These are phyloP conservation scores for Inosperma sp. DNA, from an alignment of 768 basidiomycete species.

Conservation along the genomic window DNA sequence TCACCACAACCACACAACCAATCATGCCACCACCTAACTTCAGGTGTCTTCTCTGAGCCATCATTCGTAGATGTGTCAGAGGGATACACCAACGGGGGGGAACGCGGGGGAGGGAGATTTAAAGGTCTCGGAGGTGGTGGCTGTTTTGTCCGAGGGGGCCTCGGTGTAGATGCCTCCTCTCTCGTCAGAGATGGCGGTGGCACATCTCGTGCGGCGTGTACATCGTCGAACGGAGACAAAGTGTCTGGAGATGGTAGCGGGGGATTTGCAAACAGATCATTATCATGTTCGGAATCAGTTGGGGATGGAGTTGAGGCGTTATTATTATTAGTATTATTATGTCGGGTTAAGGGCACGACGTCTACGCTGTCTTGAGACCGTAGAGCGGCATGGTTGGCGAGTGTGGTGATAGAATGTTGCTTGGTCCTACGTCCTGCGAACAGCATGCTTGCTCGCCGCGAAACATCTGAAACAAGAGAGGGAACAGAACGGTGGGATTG, in stretches of 20 bases:
- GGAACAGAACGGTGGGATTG: constrained; percentile 24
- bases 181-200: background rate
- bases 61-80: constrained; percentile 22
- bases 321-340: constrained; percentile 33
- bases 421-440: constrained; percentile 43
- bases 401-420: constrained; percentile 28
- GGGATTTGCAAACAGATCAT: constrained; percentile 50
- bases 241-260: constrained; percentile 18
- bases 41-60: constrained; percentile 10
- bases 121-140: constrained; percentile 50
- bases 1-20: constrained; percentile 81
- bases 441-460: constrained; percentile 54
- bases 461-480: constrained; percentile 55
- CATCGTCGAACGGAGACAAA: constrained; percentile 49
- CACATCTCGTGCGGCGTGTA: constrained; percentile 16
- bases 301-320: constrained; percentile 38
- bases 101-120: constrained; percentile 57
- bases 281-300: constrained; percentile 27
- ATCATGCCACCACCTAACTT: constrained; percentile 74
- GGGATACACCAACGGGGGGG: constrained; percentile 35
- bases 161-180: constrained; percentile 11
- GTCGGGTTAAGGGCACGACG: constrained; percentile 44
- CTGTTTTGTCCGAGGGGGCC: constrained; percentile 22
- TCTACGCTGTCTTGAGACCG: constrained; percentile 52
- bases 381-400: constrained; percentile 43